Percentiles rank a stretch among this genome's conserved stretches.
phyloP scores from a whole-genome alignment of 108 stramenopile species.

The Chaetoceros tenuissimus region DNA sequence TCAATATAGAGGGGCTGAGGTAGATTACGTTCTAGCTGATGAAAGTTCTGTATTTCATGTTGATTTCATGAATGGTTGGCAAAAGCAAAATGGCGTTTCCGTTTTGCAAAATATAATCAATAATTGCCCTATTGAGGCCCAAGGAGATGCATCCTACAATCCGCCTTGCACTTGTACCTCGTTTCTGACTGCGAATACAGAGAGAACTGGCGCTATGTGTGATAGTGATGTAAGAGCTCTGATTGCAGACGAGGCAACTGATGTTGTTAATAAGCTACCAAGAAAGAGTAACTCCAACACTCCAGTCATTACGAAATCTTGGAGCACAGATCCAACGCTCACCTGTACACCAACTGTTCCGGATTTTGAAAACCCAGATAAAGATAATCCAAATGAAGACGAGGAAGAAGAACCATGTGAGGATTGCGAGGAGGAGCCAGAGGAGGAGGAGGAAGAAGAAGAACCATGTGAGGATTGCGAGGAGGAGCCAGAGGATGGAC shows the following conservation, averaged over 20 bases:
- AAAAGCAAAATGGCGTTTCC: no score
- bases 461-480: no score
- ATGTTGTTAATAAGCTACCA: neutral
- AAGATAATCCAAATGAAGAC: no score
- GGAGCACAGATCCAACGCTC: no score
- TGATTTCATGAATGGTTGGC: constrained; percentile 22
- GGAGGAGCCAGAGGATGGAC: no score
- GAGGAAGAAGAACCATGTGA: no score
- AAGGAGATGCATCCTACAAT: constrained; percentile 12
- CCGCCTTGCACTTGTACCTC: constrained; percentile 17
- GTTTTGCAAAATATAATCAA: constrained; percentile 19
- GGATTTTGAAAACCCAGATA: no score
- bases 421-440: no score
- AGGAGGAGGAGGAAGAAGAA: no score
- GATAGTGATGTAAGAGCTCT: constrained; percentile 16
- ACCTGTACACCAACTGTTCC: no score
- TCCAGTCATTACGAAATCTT: no score
- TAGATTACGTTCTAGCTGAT: constrained; percentile 5
- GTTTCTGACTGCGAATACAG: constrained; percentile 10
- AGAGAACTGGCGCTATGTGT: constrained; percentile 8
- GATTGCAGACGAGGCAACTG: constrained; percentile 18
- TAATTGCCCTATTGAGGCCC: constrained; percentile 5
- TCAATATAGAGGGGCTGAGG: constrained; percentile 13
- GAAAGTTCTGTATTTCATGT: constrained; percentile 6
- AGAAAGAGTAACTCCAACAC: no score